Conservation (phyloP, 345 rosid genomes). For the Salix udensis region DNA sequence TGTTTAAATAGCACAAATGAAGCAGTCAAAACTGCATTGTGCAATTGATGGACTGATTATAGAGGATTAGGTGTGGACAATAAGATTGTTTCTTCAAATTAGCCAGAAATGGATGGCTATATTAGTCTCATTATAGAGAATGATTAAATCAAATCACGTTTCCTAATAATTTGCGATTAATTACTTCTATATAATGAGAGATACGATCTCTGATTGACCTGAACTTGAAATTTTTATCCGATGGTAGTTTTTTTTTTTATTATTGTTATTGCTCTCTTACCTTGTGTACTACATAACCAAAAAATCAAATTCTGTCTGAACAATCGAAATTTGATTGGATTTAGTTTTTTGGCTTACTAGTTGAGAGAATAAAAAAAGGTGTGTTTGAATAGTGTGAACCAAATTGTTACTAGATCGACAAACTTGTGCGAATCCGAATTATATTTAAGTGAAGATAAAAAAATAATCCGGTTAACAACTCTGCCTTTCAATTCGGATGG, state of each 20-base stretch:
- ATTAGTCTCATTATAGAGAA: background rate
- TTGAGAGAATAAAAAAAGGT: background rate
- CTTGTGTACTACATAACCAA: too few relatives aligned
- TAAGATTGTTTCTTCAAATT: background rate
- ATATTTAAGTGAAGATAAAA: background rate
- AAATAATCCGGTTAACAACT: background rate
- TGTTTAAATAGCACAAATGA: background rate
- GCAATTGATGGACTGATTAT: background rate
- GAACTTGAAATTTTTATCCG: background rate
- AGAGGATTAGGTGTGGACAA: background rate
- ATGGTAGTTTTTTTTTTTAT: background rate
- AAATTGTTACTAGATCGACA: background rate
- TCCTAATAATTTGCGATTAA: background rate
- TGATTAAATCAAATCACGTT: background rate
- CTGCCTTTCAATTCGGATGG: background rate
- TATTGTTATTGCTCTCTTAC: too few relatives aligned
- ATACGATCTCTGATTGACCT: background rate
- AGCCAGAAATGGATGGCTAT: too few relatives aligned
- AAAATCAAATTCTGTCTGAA: background rate
- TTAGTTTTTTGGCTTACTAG: background rate
- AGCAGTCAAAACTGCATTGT: background rate
- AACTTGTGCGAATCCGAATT: background rate
- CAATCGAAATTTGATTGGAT: background rate
- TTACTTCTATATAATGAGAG: background rate
- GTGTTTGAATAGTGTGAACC: background rate